Conservation (phyloP, 2,329 filamentous ascomycete species). For the Phialophora expanda region DNA sequence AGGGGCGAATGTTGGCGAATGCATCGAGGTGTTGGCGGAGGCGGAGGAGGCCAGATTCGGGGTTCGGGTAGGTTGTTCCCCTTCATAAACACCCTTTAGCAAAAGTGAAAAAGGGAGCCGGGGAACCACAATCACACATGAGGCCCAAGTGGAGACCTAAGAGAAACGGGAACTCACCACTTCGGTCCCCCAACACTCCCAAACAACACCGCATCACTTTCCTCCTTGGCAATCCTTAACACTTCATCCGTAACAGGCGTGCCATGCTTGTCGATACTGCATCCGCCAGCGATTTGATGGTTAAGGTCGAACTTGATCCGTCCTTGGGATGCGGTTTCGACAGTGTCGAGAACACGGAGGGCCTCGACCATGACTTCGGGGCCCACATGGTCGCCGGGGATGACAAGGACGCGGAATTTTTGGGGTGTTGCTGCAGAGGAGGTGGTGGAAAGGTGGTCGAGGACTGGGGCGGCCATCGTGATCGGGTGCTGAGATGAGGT, state of each 20-base stretch:
- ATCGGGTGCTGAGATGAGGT: not conserved
- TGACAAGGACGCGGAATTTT: conserved; percentile 58
- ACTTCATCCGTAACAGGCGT: conserved; percentile 68
- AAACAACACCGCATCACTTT: conserved; percentile 69
- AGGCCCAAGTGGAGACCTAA: conserved; percentile 43
- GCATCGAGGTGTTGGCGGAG: conserved; percentile 43
- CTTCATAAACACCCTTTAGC: conserved; percentile 14
- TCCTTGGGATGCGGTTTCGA: conserved; percentile 52
- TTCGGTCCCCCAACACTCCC: conserved; percentile 70
- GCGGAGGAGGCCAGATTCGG: conserved; percentile 38
- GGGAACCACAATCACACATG: conserved; percentile 42
- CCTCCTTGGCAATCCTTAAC: conserved; percentile 61
- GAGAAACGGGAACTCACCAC: conserved; percentile 65
- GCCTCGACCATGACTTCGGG: conserved; percentile 70
- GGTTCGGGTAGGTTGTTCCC: conserved; percentile 38
- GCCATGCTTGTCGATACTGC: conserved; percentile 68
- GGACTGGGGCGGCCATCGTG: conserved; percentile 16
- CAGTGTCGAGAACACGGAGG: conserved; percentile 62
- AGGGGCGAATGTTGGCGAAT: conserved; percentile 59
- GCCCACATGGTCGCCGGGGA: conserved; percentile 73
- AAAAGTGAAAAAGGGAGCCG: conserved; percentile 46
- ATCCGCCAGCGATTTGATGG: conserved; percentile 69
- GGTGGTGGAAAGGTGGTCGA: not conserved
- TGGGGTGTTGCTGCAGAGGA: conserved; percentile 12
- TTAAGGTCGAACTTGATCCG: conserved; percentile 67